These are phyloP conservation scores for Cyanodermella asteris DNA, from an alignment of 2,329 filamentous ascomycete genomes.

Conservation along the genomic window DNA sequence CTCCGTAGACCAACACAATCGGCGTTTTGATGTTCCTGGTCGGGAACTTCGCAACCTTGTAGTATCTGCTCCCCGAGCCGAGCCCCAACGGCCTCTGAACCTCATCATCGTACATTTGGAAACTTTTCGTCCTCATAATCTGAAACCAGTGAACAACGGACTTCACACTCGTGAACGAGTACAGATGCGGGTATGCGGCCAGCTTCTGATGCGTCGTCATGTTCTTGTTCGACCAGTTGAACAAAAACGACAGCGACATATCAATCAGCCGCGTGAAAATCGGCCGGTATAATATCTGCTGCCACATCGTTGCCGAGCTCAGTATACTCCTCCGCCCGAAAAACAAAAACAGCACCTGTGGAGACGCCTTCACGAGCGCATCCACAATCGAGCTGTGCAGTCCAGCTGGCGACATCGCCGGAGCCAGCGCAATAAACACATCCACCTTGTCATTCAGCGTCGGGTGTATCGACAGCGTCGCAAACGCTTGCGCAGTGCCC, in stretches of 20 bases:
- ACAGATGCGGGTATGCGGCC: conserved; percentile 84
- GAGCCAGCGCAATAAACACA: conserved; percentile 86
- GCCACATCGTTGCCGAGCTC: conserved; percentile 90
- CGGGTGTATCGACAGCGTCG: conserved; percentile 76
- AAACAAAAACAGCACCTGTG: conserved; percentile 73
- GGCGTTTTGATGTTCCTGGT: conserved; percentile 95
- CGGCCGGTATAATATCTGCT: conserved; percentile 81
- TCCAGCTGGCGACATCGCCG: conserved; percentile 87
- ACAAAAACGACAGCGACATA: conserved; percentile 57
- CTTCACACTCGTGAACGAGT: conserved; percentile 92
- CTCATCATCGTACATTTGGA: conserved; percentile 98
- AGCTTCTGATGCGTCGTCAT: conserved; percentile 76
- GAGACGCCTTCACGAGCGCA: conserved; percentile 79
- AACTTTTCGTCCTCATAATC: conserved; percentile 86
- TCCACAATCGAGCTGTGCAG: conserved; percentile 80
- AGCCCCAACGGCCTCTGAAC: conserved; percentile 55
- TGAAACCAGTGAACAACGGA: conserved; percentile 98
- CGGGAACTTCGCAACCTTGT: conserved; percentile 88
- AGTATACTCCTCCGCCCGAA: conserved; percentile 85
- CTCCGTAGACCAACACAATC: conserved; percentile 81
- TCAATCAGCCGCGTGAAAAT: conserved; percentile 83
- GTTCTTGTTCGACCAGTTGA: conserved; percentile 72
- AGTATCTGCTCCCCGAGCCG: conserved; percentile 56
- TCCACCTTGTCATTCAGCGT: conserved; percentile 81
- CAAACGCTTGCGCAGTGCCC: conserved; percentile 90